A percentile compares a stretch with the other conserved stretches of the same genome.
Evolutionary conservation across 495 filamentous ascomycete species (phyloP).

Genomic region (Neurospora sp.): DNA sequence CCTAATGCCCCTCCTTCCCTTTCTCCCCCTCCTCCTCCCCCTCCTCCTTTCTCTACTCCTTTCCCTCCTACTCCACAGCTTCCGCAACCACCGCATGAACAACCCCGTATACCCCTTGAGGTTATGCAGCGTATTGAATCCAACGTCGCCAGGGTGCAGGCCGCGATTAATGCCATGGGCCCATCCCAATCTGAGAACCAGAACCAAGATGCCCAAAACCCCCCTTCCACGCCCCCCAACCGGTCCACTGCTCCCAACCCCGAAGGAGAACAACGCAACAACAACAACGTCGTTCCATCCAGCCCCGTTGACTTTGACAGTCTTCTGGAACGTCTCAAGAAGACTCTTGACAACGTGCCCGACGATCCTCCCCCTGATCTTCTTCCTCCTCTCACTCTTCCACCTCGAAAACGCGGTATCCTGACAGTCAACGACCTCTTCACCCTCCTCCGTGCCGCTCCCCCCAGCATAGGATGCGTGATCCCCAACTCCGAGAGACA

Average conservation of each 20-base stretch:
- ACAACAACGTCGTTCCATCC: not conserved
- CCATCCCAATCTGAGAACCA: not conserved
- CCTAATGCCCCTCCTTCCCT: not conserved
- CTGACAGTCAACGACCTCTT: not conserved
- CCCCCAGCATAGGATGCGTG: not conserved
- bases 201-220: not conserved
- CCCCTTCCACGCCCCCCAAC: not conserved
- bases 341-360: not conserved
- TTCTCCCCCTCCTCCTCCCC: not conserved
- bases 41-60: not conserved
- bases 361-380: not conserved
- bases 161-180: not conserved
- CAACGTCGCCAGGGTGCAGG: not conserved
- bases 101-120: not conserved
- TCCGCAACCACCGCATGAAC: not conserved
- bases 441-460: not conserved
- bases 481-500: not conserved
- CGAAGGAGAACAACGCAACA: not conserved
- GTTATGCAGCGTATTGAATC: not conserved
- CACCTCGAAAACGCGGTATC: not conserved
- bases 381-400: not conserved
- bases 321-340: not conserved
- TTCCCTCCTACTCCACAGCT: not conserved
- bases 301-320: not conserved
- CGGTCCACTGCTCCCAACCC: not conserved